Base-by-base conservation (phyloP, 139 green algal genomes). In the Tetraselmis striata region DNA sequence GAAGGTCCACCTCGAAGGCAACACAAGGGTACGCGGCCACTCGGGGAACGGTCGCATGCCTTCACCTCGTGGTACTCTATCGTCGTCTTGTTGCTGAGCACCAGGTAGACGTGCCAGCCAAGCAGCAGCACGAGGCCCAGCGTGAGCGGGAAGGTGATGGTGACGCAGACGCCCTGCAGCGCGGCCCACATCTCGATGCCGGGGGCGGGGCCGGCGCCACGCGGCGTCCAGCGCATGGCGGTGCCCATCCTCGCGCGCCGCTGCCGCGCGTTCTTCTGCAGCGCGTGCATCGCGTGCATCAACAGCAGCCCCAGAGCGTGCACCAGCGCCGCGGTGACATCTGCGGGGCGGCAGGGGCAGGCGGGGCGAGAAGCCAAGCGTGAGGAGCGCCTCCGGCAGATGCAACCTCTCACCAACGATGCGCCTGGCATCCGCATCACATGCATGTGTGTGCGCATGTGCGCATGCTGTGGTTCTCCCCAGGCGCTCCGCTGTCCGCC, bases 61-160 rank as follows among this genome's bases (percentile, higher is more conserved):
- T 82, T 31, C 45, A 80, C 91, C 82, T 95, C 92, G 31, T 94
- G 85, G 84, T 92, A 88, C 77, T 98, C 94, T 31, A 98, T 96
- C 2, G 94, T 97, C 0, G 94, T 98, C 81, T 92, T 93, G 90
- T 98, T 98, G 28, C 28, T 80, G 23, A 85, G 27, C 0, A 92
- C 30, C 28, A 98, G 89, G 45, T 92, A 90, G 31, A 89, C 59
- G 77, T 98, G 93, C 94, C 94, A 98, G 27, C 45, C 77, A 28
- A 96, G 86, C 78, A 98, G 90, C 87, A 94, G 86, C 11, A 89
- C 29, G 75, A 95, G 85, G 0, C 83, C 90, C 25, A 93, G 79
- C 2, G 78, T 86, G 0, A 92, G 83, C 0, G 91, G 91, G 79
- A 94, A 84, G 0, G 88, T 83, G 0, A 93, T 25, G 26, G 84